Percentiles rank a stretch among this genome's conserved stretches.
These are phyloP conservation scores for Pichia occidentalis DNA, from an alignment of 805 yeast species.

Conservation along the genomic window DNA sequence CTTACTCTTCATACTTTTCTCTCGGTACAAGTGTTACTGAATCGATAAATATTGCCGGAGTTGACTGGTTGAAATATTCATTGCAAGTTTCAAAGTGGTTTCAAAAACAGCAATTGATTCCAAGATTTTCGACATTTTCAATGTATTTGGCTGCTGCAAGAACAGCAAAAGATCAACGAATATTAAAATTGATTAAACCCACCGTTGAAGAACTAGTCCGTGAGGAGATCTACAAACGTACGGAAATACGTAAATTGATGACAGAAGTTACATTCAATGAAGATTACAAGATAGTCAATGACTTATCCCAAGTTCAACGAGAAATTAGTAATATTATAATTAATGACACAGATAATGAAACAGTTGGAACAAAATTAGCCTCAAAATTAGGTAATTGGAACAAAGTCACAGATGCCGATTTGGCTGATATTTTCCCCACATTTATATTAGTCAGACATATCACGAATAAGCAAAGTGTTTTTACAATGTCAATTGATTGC, in stretches of 20 bases:
- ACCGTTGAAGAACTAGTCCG: constrained; percentile 31
- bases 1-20: constrained; percentile 45
- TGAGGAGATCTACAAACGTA: constrained; percentile 40
- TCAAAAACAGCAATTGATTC: constrained; percentile 39
- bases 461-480: constrained; percentile 24
- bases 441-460: constrained; percentile 33
- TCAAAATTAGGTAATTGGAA: constrained; percentile 25
- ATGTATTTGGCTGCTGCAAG: constrained; percentile 42
- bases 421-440: constrained; percentile 48
- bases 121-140: constrained; percentile 46
- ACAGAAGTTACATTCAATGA: constrained; percentile 8
- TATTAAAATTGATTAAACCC: constrained; percentile 30
- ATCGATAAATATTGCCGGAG: constrained; percentile 49
- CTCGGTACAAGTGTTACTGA: constrained; percentile 54
- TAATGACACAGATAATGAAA: constrained; percentile 3
- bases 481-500: constrained; percentile 30
- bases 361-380: constrained; percentile 15
- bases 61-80: constrained; percentile 47
- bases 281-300: not conserved
- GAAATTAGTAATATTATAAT: not conserved
- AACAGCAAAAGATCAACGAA: constrained; percentile 33
- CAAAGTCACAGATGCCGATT: constrained; percentile 46
- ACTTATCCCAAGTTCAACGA: not conserved
- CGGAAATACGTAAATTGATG: constrained; percentile 26
- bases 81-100: constrained; percentile 48